Base-by-base conservation (phyloP, 2,329 filamentous ascomycete species). In the Monilinia fructicola region DNA sequence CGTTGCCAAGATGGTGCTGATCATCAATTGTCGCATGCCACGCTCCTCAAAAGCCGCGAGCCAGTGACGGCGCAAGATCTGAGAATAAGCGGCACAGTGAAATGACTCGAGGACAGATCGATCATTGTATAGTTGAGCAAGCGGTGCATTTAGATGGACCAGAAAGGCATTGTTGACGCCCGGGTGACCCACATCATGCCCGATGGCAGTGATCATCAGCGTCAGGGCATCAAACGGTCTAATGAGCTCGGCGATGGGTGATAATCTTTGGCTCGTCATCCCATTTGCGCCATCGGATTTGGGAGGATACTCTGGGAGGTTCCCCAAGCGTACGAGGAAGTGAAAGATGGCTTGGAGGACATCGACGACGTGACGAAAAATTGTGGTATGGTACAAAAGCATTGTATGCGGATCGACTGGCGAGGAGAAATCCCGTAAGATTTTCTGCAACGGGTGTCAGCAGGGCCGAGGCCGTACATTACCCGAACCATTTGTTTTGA, bases 161-260 rank as follows among this genome's bases (percentile, higher is more conserved):
- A 99, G 82, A 76, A 99, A 99, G 40, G 94, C 93, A 76, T 99
- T 99, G 80, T 98, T 99, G 74, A 99, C 95, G 65, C 95, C 95
- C 0, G 95, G 95, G 76, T 99, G 95, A 28, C 95, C 95, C 50
- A 98, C 95, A 76, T 99, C 95, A 73, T 99, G 95, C 53, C 95
- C 95, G 74, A 99, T 96, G n/a, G 95, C 95, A 11, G 94, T 94
- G 71, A 98, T 90, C 55, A 99, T 84, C 3, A 99, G 84, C 0
- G 93, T 94, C 64, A 99, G 82, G 6, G 91, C 91, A 77, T 98
- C 93, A 71, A 96, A 92, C 0, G 94, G 93, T 59, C 85, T 84
- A n/a, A 99, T 81, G 31, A 98, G 81, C 54, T 84, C 81, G 3
- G 90, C 91, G 56, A 97, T 85, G 0, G 90, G 85, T 2, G 86